phyloP scores from a whole-genome alignment of 768 basidiomycete genomes.

The Epithele typhae region DNA sequence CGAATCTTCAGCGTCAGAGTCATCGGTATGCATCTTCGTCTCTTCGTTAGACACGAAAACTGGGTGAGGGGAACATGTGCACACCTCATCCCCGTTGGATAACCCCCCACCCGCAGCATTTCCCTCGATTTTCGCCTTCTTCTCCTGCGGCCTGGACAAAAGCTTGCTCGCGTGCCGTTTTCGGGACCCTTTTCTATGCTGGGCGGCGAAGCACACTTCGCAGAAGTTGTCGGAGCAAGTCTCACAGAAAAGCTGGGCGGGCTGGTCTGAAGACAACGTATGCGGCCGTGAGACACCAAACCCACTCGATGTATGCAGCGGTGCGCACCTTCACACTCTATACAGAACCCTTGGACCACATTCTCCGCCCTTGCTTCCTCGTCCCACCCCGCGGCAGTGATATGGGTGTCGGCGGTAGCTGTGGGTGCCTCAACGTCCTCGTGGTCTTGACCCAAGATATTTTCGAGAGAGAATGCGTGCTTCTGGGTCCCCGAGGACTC shows the following conservation, averaged over 20 bases:
- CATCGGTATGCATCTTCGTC: slow-evolving; percentile 36
- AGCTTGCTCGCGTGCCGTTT: slow-evolving; percentile 57
- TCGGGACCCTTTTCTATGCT: slow-evolving; percentile 78
- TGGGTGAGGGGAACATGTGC: too few species aligned
- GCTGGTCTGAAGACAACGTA: slow-evolving; percentile 56
- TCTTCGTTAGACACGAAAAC: slow-evolving; percentile 16
- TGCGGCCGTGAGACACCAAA: not conserved
- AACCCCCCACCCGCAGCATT: slow-evolving; percentile 21
- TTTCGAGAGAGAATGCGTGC: slow-evolving; percentile 52
- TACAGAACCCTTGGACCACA: slow-evolving; percentile 61
- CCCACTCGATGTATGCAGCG: not conserved
- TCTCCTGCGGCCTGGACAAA: slow-evolving; percentile 25
- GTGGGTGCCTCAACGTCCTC: slow-evolving; percentile 58
- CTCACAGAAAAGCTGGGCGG: slow-evolving; percentile 70
- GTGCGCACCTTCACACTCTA: slow-evolving; percentile 80
- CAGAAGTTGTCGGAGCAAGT: slow-evolving; percentile 72
- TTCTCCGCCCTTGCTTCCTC: slow-evolving; percentile 49
- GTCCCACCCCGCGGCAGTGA: slow-evolving; percentile 52
- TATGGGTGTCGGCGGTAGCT: slow-evolving; percentile 27
- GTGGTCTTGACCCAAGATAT: slow-evolving; percentile 63
- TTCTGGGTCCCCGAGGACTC: slow-evolving; percentile 1
- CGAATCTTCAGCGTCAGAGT: slow-evolving; percentile 24
- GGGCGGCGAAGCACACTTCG: slow-evolving; percentile 82
- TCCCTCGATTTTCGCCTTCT: slow-evolving; percentile 16
- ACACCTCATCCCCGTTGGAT: slow-evolving; percentile 27